Evolutionary conservation across 1,139 yeast species (phyloP).

Genomic region (Nematodospora anomalae): DNA sequence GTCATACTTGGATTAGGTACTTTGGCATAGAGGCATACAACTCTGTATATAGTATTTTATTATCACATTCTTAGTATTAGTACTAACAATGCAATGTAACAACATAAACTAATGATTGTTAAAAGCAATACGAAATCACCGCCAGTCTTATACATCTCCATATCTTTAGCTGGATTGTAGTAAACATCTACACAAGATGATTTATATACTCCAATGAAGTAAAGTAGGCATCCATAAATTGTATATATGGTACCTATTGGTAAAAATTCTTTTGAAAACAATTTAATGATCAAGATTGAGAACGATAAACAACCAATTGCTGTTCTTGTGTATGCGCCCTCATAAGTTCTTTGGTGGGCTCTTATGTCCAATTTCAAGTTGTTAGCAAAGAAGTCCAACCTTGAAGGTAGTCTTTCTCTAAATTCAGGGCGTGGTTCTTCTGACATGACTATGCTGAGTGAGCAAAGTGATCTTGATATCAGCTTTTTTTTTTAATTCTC

Average conservation of each 20-base stretch:
- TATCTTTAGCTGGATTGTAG: constrained; percentile 42
- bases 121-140: constrained; percentile 51
- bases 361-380: constrained; percentile 50
- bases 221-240: constrained; percentile 49
- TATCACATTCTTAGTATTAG: constrained; percentile 40
- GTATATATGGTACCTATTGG: constrained; percentile 56
- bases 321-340: constrained; percentile 59
- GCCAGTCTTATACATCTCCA: constrained; percentile 47
- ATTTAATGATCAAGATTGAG: constrained; percentile 49
- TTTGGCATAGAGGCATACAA: constrained; percentile 18
- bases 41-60: constrained; percentile 8
- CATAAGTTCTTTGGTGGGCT: constrained; percentile 63
- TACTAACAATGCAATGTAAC: constrained; percentile 46
- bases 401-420: constrained; percentile 30
- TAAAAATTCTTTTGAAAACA: constrained; percentile 53
- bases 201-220: constrained; percentile 48
- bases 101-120: constrained; percentile 41
- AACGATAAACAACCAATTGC: constrained; percentile 50
- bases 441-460: constrained; percentile 1
- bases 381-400: constrained; percentile 35
- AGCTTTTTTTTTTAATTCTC: neutral
- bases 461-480: neutral
- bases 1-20: constrained; percentile 78
- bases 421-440: constrained; percentile 9
- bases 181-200: constrained; percentile 47